Base-by-base conservation (phyloP, 768 basidiomycete species). In the Pisolithus tinctorius region DNA sequence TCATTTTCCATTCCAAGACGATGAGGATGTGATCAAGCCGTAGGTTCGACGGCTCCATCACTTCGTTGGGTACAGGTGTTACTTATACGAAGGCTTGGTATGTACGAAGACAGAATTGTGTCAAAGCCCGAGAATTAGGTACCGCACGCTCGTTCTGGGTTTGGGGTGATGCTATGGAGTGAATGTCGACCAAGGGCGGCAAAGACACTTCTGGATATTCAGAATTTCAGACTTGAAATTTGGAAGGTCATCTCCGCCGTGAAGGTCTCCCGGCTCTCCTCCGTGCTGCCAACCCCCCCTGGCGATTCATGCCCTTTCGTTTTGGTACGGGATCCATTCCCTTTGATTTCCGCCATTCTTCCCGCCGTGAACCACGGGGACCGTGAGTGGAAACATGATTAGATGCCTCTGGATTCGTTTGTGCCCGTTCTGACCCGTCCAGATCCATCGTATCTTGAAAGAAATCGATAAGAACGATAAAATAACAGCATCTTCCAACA, bases 281-380 rank as follows among this genome's bases (percentile, higher is more conserved):
- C 49, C 76, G 72, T 31, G 77, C 84, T 38, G 79, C 79, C 14
- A 80, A 50, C 11, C 69, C 70, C 30, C 86, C 87, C 62, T 88
- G 84, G 36, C 82, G 76, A 60, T 87, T 88, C 75, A 83, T 77
- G 31, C 77, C 80, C 38, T 64, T 71, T 8, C 74, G 63, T 54
- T 72, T 73, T 7, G 79, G 73, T 56, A 78, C 64, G 25, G 81
- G 68, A 7, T 71, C 61, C 66, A 88, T 61, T 29, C 92, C 92
- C 64, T 92, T 94, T 23, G 90, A 84, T 50, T 70, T 70, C 63
- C 90, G 73, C 92, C 92, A 94, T 57, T 82, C 75, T 63, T 92
- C 91, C 55, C 88, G 75, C 53, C 92, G 74, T 45, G 88, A 86
- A 46, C 76, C 73, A 30, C 90, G 81, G 3, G 84, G 78, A 11